Evolutionary conservation across 2,329 filamentous ascomycete genomes (phyloP).

Genomic region (Penicillium griseofulvum): DNA sequence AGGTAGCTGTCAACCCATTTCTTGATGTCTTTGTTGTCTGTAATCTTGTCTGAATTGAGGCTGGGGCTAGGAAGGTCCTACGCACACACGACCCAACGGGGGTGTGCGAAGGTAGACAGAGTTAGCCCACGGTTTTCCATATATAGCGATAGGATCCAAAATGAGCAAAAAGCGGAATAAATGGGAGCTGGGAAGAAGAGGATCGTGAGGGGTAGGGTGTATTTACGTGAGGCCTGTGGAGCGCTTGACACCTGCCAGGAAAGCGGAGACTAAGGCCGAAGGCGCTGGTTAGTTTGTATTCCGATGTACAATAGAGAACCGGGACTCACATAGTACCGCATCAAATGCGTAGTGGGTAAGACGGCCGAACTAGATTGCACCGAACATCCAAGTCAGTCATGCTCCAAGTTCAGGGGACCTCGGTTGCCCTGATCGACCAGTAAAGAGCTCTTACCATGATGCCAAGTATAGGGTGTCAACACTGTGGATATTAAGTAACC

Average conservation of each 20-base stretch:
- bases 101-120: slow-evolving; percentile 26
- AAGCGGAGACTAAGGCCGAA: slow-evolving; percentile 71
- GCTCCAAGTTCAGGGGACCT: background rate
- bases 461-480: background rate
- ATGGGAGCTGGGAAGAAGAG: background rate
- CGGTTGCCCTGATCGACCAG: background rate
- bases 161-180: background rate
- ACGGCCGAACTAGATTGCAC: slow-evolving; percentile 22
- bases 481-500: background rate
- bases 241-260: slow-evolving; percentile 94
- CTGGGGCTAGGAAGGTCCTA: slow-evolving; percentile 55
- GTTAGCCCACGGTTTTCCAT: slow-evolving; percentile 25
- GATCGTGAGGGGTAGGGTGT: slow-evolving; percentile 22
- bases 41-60: slow-evolving; percentile 80
- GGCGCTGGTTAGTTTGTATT: slow-evolving; percentile 5
- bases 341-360: slow-evolving; percentile 29
- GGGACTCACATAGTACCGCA: slow-evolving; percentile 25
- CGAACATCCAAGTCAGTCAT: slow-evolving; percentile 2
- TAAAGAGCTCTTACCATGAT: slow-evolving; percentile 19
- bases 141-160: background rate
- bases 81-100: slow-evolving; percentile 30
- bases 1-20: slow-evolving; percentile 93
- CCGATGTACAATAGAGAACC: background rate
- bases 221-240: slow-evolving; percentile 97
- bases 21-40: slow-evolving; percentile 77